A percentile compares a stretch with the other conserved stretches of the same genome.
These are phyloP conservation scores for Ceratobasidium sp. DNA, from an alignment of 1,284 basidiomycete species.

Conservation along the genomic window DNA sequence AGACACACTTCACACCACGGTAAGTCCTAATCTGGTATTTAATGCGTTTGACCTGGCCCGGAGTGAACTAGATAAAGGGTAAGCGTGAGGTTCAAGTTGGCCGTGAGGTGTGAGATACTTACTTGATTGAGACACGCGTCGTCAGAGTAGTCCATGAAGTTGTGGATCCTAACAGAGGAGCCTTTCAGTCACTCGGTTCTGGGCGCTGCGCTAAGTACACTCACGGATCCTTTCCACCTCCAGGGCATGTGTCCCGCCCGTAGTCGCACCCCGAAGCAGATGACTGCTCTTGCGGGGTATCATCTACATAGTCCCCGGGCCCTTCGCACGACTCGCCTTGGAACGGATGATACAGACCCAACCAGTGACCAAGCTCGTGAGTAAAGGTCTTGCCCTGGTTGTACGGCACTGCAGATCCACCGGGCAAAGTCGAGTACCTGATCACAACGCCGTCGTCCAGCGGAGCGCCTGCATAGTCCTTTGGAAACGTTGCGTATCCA, in stretches of 20 bases:
- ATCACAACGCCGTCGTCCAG: conserved; percentile 31
- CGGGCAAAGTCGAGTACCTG: conserved; percentile 24
- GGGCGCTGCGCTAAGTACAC: not conserved
- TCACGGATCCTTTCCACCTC: conserved; percentile 35
- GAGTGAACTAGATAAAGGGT: conserved; percentile 12
- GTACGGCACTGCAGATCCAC: conserved; percentile 9
- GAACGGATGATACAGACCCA: conserved; percentile 29
- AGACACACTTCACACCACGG: conserved; percentile 28
- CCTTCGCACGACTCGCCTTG: conserved; percentile 21
- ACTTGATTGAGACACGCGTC: conserved; percentile 28
- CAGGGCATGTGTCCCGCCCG: conserved; percentile 33
- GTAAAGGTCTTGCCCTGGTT: conserved; percentile 36
- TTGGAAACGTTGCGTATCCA: conserved; percentile 34
- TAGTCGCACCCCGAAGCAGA: conserved; percentile 13
- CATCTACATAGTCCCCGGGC: conserved; percentile 25
- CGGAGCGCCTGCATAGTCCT: conserved; percentile 1
- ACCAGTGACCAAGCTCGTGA: conserved; percentile 32
- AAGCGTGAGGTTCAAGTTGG: not conserved
- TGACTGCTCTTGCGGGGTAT: conserved; percentile 27
- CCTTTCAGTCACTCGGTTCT: not conserved
- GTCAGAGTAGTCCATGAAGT: conserved; percentile 39
- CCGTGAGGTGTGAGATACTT: not conserved
- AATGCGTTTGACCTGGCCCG: conserved; percentile 25
- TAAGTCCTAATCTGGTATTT: conserved; percentile 35
- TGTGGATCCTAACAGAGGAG: conserved; percentile 19